phyloP scores from a whole-genome alignment of 1,139 yeast genomes.

The Pichia terricola region DNA sequence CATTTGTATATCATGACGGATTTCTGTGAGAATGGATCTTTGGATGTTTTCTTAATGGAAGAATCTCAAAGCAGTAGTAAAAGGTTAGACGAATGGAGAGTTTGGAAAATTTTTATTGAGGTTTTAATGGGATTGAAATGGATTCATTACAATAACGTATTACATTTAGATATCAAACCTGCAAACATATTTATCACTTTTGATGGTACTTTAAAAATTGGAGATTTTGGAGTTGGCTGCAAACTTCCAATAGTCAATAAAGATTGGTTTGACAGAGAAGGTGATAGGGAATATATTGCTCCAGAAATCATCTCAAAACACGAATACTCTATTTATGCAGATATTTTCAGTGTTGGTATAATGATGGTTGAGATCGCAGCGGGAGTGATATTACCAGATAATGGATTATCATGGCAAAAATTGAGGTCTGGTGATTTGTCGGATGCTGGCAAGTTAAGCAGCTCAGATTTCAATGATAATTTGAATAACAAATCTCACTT shows the following conservation, averaged over 20 bases:
- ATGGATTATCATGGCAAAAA: slow-evolving; percentile 96
- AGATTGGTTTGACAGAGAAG: slow-evolving; percentile 72
- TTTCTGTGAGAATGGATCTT: slow-evolving; percentile 87
- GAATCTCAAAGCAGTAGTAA: slow-evolving; percentile 61
- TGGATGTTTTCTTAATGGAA: slow-evolving; percentile 71
- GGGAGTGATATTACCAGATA: slow-evolving; percentile 87
- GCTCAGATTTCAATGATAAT: background rate
- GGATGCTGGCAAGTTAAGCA: slow-evolving; percentile 82
- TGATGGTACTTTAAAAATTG: slow-evolving; percentile 83
- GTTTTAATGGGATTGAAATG: slow-evolving; percentile 68
- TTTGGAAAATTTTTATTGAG: slow-evolving; percentile 91
- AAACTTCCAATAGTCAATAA: slow-evolving; percentile 42
- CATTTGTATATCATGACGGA: slow-evolving; percentile 90
- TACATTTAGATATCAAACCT: slow-evolving; percentile 88
- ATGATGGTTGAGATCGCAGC: slow-evolving; percentile 95
- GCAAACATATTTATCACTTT: slow-evolving; percentile 90
- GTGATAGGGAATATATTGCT: slow-evolving; percentile 95
- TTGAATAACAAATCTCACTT: background rate
- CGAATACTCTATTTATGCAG: slow-evolving; percentile 85
- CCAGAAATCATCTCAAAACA: slow-evolving; percentile 86
- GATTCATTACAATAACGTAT: slow-evolving; percentile 65
- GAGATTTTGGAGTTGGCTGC: slow-evolving; percentile 65
- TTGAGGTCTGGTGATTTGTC: slow-evolving; percentile 89
- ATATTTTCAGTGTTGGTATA: slow-evolving; percentile 84
- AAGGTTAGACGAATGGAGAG: slow-evolving; percentile 85